Percentiles rank a stretch among this genome's conserved stretches.
These are phyloP conservation scores for Gaultheria prostrata DNA, from an alignment of 148 eudicot genomes.

Conservation along the genomic window DNA sequence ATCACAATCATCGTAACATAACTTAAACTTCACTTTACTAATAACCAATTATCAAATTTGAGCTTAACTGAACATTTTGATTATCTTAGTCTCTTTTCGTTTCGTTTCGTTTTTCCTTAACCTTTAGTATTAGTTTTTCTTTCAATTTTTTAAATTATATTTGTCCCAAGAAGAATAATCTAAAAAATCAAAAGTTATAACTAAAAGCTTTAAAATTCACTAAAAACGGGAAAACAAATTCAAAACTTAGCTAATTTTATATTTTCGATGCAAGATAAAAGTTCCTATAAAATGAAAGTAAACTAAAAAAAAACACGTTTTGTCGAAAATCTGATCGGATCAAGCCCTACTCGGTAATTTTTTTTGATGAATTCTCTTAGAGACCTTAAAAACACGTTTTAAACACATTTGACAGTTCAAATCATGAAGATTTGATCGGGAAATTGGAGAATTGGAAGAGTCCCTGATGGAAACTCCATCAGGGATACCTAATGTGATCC, in stretches of 20 bases:
- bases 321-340: no score
- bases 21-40: neutral
- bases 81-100: neutral
- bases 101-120: neutral
- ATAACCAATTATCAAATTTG: neutral
- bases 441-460: no score
- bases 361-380: no score
- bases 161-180: neutral
- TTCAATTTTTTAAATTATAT: neutral
- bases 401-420: no score
- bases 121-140: neutral
- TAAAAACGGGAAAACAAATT: no score
- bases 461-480: no score
- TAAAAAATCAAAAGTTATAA: neutral
- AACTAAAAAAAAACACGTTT: neutral
- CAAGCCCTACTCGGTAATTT: no score
- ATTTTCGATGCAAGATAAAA: conserved; percentile 6
- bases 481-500: no score
- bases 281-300: neutral
- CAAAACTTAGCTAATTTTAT: neutral
- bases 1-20: neutral
- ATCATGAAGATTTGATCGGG: no score
- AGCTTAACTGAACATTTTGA: neutral
- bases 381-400: no score
- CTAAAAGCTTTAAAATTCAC: neutral